Conservation (phyloP, 495 filamentous ascomycete species). For the Lasiosphaeria hispida region DNA sequence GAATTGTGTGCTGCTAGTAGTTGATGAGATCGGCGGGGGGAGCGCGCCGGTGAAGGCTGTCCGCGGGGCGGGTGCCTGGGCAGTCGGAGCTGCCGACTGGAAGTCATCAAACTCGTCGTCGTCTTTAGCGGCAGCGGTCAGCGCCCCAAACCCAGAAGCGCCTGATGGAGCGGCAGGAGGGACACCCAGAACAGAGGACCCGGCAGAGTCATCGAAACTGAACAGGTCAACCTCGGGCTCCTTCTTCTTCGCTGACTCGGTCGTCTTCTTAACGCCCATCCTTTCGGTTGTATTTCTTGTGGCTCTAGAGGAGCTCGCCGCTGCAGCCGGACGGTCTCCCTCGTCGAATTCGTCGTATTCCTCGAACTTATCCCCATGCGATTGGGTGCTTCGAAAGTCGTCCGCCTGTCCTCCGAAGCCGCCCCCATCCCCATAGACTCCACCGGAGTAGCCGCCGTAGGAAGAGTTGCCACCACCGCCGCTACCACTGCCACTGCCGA, state of each 20-base stretch:
- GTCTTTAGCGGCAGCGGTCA: slow-evolving; percentile 50
- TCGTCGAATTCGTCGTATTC: slow-evolving; percentile 98
- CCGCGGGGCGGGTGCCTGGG: slow-evolving; percentile 31
- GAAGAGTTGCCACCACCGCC: slow-evolving; percentile 62
- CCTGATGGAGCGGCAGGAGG: slow-evolving; percentile 45
- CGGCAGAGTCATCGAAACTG: slow-evolving; percentile 71
- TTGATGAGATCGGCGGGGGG: slow-evolving; percentile 59
- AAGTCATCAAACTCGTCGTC: slow-evolving; percentile 99
- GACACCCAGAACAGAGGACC: slow-evolving; percentile 44
- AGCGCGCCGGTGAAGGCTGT: slow-evolving; percentile 50
- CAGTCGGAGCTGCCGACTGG: slow-evolving; percentile 77
- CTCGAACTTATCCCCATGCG: slow-evolving; percentile 74
- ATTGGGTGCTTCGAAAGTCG: slow-evolving; percentile 60
- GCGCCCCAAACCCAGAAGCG: slow-evolving; percentile 54
- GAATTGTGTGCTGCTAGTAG: slow-evolving; percentile 66
- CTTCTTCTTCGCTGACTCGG: slow-evolving; percentile 68
- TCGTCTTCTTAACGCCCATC: slow-evolving; percentile 50
- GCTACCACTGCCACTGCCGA: slow-evolving; percentile 44
- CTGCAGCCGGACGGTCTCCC: slow-evolving; percentile 48
- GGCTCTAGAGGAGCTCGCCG: slow-evolving; percentile 39
- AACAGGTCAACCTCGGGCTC: slow-evolving; percentile 86
- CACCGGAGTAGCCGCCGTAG: slow-evolving; percentile 81
- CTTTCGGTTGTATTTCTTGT: slow-evolving; percentile 42
- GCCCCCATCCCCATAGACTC: slow-evolving; percentile 92
- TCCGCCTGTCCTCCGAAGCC: slow-evolving; percentile 69